Evolutionary conservation across 2,329 filamentous ascomycete species (phyloP).

Genomic region (Ophiocordyceps camponoti-leonardi): DNA sequence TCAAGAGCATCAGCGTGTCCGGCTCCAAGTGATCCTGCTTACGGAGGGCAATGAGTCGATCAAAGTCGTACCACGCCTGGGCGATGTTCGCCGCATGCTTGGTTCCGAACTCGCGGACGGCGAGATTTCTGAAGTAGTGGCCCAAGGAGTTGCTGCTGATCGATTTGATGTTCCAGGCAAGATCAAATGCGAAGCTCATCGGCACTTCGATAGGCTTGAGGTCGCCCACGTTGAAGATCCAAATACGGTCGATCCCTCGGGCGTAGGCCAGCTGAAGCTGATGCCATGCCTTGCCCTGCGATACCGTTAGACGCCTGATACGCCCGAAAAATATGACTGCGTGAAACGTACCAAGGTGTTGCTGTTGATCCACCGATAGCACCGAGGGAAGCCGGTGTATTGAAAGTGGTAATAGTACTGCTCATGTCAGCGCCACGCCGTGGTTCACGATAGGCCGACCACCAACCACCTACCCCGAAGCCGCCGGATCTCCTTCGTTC

Average conservation of each 20-base stretch:
- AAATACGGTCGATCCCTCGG: slow-evolving; percentile 30
- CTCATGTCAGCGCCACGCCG: slow-evolving; percentile 3
- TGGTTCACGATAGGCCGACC: slow-evolving; percentile 2
- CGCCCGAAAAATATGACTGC: neutral
- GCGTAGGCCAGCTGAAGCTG: slow-evolving; percentile 38
- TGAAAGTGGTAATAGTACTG: slow-evolving; percentile 37
- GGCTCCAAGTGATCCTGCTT: slow-evolving; percentile 44
- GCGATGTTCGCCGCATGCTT: slow-evolving; percentile 27
- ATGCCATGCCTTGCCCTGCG: slow-evolving; percentile 21
- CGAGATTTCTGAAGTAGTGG: slow-evolving; percentile 26
- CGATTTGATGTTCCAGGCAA: slow-evolving; percentile 36
- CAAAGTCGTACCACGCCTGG: slow-evolving; percentile 33
- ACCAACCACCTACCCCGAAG: slow-evolving; percentile 26
- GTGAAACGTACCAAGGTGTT: slow-evolving; percentile 28
- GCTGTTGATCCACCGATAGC: slow-evolving; percentile 46
- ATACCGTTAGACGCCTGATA: neutral
- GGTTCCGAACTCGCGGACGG: slow-evolving; percentile 31
- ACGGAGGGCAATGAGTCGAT: slow-evolving; percentile 28
- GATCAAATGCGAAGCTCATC: slow-evolving; percentile 35
- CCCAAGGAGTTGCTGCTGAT: slow-evolving; percentile 21
- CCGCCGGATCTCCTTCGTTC: slow-evolving; percentile 36
- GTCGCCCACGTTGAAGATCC: slow-evolving; percentile 47
- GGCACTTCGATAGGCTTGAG: slow-evolving; percentile 40
- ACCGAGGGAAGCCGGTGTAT: slow-evolving; percentile 42
- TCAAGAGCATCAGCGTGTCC: slow-evolving; percentile 35